Percentiles rank a stretch among this genome's conserved stretches.
Evolutionary conservation across 306 rosid genomes (phyloP).

Genomic region (Cicer bijugum): DNA sequence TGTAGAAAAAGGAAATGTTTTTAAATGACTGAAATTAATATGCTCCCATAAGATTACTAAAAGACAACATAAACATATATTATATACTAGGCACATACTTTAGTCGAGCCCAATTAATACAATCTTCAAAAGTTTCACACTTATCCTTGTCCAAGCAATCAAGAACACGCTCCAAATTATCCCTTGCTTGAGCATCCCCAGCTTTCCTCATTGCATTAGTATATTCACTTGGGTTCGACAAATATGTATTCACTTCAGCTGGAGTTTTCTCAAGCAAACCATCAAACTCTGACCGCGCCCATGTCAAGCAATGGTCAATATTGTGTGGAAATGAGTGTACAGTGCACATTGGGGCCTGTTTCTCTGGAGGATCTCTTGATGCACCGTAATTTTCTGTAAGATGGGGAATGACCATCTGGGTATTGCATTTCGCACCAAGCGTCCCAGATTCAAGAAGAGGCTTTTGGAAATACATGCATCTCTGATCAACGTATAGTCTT

Average conservation of each 20-base stretch:
- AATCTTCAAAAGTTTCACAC: slow-evolving; percentile 86
- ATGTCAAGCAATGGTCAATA: slow-evolving; percentile 96
- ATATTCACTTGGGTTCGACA: slow-evolving; percentile 84
- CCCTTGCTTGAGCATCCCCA: slow-evolving; percentile 97
- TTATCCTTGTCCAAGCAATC: slow-evolving; percentile 85
- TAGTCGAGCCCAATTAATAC: slow-evolving; percentile 85
- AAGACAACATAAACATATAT: neutral
- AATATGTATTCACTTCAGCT: slow-evolving; percentile 82
- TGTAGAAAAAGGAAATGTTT: slow-evolving; percentile 34
- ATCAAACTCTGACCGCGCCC: slow-evolving; percentile 99
- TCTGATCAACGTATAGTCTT: slow-evolving; percentile 90
- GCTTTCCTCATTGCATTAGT: slow-evolving; percentile 67
- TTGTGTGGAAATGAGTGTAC: slow-evolving; percentile 97
- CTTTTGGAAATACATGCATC: slow-evolving; percentile 96
- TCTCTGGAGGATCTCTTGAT: slow-evolving; percentile 98
- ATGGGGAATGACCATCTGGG: slow-evolving; percentile 97
- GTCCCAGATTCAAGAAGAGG: slow-evolving; percentile 98
- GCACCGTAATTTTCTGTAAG: slow-evolving; percentile 98
- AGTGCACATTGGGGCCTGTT: slow-evolving; percentile 99
- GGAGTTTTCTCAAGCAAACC: slow-evolving; percentile 97
- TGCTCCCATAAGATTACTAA: slow-evolving; percentile 23
- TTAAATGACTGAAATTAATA: neutral
- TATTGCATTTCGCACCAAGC: slow-evolving; percentile 97
- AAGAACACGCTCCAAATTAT: slow-evolving; percentile 87
- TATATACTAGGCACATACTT: slow-evolving; percentile 55